phyloP scores from a whole-genome alignment of 257 asterid genomes.

The Solanum gracilifrons region DNA sequence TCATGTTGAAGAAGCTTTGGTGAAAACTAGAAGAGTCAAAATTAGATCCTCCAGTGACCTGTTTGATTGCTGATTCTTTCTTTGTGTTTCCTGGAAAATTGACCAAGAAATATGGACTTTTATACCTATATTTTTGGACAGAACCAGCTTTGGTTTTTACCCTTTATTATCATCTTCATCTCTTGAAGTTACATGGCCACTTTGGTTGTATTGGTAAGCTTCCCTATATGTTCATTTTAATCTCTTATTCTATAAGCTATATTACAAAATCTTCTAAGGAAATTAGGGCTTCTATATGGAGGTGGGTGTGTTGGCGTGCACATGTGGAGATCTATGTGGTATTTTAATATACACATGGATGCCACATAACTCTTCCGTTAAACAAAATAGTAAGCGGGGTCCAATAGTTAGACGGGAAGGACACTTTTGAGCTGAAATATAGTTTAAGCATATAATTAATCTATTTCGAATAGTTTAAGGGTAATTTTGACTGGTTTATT shows the following conservation, averaged over 20 bases:
- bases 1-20: constrained; percentile 33
- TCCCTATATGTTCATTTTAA: not conserved
- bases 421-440: too few relatives aligned
- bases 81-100: constrained; percentile 38
- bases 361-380: too few relatives aligned
- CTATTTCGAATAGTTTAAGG: too few relatives aligned
- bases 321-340: too few relatives aligned
- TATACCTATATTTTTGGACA: constrained; percentile 33
- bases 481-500: too few relatives aligned
- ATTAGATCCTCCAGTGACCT: constrained; percentile 19
- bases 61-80: constrained; percentile 44
- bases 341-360: too few relatives aligned
- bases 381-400: too few relatives aligned
- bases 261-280: not conserved
- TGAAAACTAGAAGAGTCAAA: not conserved
- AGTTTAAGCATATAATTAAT: too few relatives aligned
- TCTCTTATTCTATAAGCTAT: not conserved
- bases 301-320: too few relatives aligned
- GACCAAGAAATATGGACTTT: constrained; percentile 29
- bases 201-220: constrained; percentile 31
- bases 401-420: too few relatives aligned
- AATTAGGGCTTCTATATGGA: too few relatives aligned
- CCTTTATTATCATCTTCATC: constrained; percentile 37
- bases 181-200: constrained; percentile 34
- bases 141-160: constrained; percentile 39